Base-by-base conservation (phyloP, 2,329 filamentous ascomycete genomes). In the Aspergillus flavus region DNA sequence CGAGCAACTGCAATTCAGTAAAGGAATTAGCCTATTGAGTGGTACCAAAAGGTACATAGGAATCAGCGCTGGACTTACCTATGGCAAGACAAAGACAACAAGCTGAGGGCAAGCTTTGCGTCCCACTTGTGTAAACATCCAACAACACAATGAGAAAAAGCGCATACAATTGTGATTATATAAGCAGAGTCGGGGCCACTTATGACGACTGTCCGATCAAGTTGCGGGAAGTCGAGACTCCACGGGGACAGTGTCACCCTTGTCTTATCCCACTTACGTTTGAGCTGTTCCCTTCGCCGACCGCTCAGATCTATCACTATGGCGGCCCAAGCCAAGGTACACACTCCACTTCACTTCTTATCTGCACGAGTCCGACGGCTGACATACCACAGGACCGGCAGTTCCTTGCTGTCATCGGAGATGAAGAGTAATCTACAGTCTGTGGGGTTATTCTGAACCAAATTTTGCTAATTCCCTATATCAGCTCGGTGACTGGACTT, bases 391-490 rank as follows among this genome's bases (percentile, higher is more conserved):
- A 93, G 82, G 93, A 98, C 81, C 88, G 95, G 73, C 91, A 99
- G 81, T 97, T 99, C 77, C 88, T 99, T 63, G 95, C 95, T 68
- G 94, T 99, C 56, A 99, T 99, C 76, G 95, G 95, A 58, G 95
- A 99, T 79, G 95, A 99, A 88, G 95, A 80, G 79, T 80, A 74
- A 70, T 52, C n/a, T 32, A n/a, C 19, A n/a, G 50, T n/a, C n/a
- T 30, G 21, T 11, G n/a, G 48, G 6, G 12, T 26, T 14, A 21
- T 36, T 14, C n/a, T 36, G 39, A 19, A 21, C 2, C n/a, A 26
- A 9, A 6, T 2, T 14, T 10, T 60, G 59, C 71, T 72, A 68
- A 76, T 57, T 26, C 30, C n/a, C 23, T 19, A 32, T n/a, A 30
- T 61, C 72, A 99, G 95, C 82, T 97, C 95, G 55, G 94, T 98